Conservation (phyloP, 1,139 yeast species). For the Debaryomycetaceae sp. region DNA sequence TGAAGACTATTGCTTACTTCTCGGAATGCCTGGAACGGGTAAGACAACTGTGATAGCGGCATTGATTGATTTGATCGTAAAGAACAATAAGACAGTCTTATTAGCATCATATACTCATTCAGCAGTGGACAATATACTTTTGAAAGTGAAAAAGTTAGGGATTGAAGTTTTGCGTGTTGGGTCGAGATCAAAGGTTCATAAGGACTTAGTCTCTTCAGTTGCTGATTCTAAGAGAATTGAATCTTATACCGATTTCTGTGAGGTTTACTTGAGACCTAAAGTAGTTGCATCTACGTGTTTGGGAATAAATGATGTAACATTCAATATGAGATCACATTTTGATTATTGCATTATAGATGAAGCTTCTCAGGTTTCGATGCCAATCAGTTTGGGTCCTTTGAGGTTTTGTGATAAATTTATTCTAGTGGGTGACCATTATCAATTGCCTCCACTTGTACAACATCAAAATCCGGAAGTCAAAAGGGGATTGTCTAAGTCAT, state of each 20-base stretch:
- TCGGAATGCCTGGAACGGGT: conserved; percentile 99
- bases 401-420: conserved; percentile 74
- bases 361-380: conserved; percentile 93
- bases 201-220: conserved; percentile 53
- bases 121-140: conserved; percentile 88
- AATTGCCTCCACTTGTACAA: conserved; percentile 80
- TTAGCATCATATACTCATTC: conserved; percentile 90
- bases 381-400: conserved; percentile 85
- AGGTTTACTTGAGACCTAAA: conserved; percentile 52
- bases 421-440: conserved; percentile 93
- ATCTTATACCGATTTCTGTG: conserved; percentile 42
- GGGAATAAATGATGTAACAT: conserved; percentile 65
- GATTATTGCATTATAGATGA: conserved; percentile 96
- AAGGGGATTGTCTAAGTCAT: conserved; percentile 69
- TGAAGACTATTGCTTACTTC: conserved; percentile 71
- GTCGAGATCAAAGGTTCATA: conserved; percentile 54
- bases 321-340: conserved; percentile 55
- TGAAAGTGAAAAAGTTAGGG: conserved; percentile 54
- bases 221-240: conserved; percentile 41
- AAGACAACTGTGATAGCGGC: conserved; percentile 90
- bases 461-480: conserved; percentile 53
- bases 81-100: conserved; percentile 62
- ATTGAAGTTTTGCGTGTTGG: conserved; percentile 63
- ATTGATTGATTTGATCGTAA: conserved; percentile 58
- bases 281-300: conserved; percentile 90